A percentile compares a stretch with the other conserved stretches of the same genome.
Evolutionary conservation across 306 rosid genomes (phyloP).

Genomic region (Sicyos baderoa): DNA sequence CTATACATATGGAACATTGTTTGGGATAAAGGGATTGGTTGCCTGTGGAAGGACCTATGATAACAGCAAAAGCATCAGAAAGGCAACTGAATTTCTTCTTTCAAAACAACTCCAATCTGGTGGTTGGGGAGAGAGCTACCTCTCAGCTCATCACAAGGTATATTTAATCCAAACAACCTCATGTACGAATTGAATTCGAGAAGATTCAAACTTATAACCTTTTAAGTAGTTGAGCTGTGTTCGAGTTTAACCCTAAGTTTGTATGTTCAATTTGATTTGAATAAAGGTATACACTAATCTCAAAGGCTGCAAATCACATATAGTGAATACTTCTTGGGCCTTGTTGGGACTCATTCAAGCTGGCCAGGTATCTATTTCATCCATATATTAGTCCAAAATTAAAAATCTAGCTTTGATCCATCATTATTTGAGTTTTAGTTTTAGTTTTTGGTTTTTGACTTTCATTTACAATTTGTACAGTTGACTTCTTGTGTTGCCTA

Average conservation of each 20-base stretch:
- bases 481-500: too few relatives aligned
- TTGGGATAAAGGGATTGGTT: constrained; percentile 56
- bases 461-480: too few relatives aligned
- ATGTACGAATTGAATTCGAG: neutral
- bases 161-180: neutral
- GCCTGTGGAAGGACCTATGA: constrained; percentile 38
- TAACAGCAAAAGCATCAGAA: constrained; percentile 37
- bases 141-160: constrained; percentile 56
- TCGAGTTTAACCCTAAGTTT: too few relatives aligned
- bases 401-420: too few relatives aligned
- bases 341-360: constrained; percentile 61
- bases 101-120: constrained; percentile 51
- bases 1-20: constrained; percentile 73
- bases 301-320: constrained; percentile 42
- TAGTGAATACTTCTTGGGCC: constrained; percentile 68
- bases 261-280: neutral
- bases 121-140: constrained; percentile 78
- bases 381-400: neutral
- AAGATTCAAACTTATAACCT: too few relatives aligned
- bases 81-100: constrained; percentile 51
- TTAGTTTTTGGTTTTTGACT: too few relatives aligned
- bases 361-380: constrained; percentile 33
- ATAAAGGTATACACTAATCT: constrained; percentile 61
- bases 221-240: neutral
- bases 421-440: too few relatives aligned